phyloP scores from a whole-genome alignment of 1,284 basidiomycete genomes.

The Agaricales sp. region DNA sequence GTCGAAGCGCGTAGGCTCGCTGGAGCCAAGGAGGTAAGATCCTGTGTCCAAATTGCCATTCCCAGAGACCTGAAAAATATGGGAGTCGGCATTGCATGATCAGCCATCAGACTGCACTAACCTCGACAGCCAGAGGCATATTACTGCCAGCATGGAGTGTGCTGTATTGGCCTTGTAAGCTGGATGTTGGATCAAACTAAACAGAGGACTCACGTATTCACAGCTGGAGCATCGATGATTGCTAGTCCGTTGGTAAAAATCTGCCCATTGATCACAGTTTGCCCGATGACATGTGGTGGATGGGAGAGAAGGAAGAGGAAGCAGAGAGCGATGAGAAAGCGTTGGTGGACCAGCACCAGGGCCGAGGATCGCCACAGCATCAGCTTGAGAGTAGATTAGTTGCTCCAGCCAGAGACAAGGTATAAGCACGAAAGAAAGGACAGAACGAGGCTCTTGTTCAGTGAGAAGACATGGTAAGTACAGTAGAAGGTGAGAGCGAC shows the following conservation, averaged over 20 bases:
- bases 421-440: not conserved
- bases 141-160: conserved; percentile 21
- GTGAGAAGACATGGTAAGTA: not conserved
- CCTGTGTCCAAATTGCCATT: conserved; percentile 29
- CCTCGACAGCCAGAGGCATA: conserved; percentile 34
- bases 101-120: conserved; percentile 13
- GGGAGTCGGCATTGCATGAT: not conserved
- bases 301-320: conserved; percentile 4
- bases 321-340: conserved; percentile 3
- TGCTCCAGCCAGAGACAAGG: conserved; percentile 1
- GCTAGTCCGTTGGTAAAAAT: conserved; percentile 37
- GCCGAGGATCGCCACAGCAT: not conserved
- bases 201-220: conserved; percentile 25
- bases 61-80: conserved; percentile 28
- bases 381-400: not conserved
- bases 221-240: conserved; percentile 34
- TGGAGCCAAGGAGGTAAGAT: conserved; percentile 26
- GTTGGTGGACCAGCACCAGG: conserved; percentile 11
- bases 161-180: conserved; percentile 10
- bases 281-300: conserved; percentile 5
- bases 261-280: conserved; percentile 26
- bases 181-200: not conserved
- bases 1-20: conserved; percentile 27
- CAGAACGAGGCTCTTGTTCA: not conserved
- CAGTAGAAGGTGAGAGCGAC: not conserved